phyloP scores from a whole-genome alignment of 2,329 filamentous ascomycete species.

The Neodidymelliopsis sp. region DNA sequence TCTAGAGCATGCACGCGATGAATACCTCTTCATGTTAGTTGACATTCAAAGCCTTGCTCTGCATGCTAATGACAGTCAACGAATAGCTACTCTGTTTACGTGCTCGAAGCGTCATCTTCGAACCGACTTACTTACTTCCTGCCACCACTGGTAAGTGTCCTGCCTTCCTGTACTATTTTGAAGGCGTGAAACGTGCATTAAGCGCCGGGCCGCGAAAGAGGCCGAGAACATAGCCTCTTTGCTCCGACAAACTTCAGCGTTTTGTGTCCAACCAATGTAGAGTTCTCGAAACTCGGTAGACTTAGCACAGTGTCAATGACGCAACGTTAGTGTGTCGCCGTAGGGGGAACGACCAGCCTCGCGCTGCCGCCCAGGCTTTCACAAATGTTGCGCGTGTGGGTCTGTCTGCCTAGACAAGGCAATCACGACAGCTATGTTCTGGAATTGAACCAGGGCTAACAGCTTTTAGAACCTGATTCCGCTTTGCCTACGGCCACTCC shows the following conservation, averaged over 20 bases:
- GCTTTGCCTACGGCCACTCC: constrained; percentile 74
- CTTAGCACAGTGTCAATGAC: constrained; percentile 9
- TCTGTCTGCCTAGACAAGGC: not conserved
- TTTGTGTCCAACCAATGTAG: constrained; percentile 28
- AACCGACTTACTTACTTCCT: constrained; percentile 59
- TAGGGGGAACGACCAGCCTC: constrained; percentile 24
- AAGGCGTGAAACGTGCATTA: constrained; percentile 37
- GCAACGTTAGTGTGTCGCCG: constrained; percentile 9
- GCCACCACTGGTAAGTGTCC: constrained; percentile 54
- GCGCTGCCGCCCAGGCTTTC: constrained; percentile 39
- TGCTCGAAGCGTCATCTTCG: constrained; percentile 60
- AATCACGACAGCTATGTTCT: not conserved
- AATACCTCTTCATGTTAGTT: constrained; percentile 78
- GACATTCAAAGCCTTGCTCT: not conserved
- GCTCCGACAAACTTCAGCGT: constrained; percentile 15
- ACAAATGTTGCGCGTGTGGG: constrained; percentile 6
- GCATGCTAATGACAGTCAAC: constrained; percentile 59
- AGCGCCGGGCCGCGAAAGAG: constrained; percentile 41
- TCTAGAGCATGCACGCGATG: constrained; percentile 70
- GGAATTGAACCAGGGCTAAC: constrained; percentile 39
- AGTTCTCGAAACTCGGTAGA: not conserved
- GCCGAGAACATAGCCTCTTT: constrained; percentile 43
- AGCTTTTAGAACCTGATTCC: constrained; percentile 72
- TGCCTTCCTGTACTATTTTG: constrained; percentile 31
- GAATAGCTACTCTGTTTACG: constrained; percentile 60